These are phyloP conservation scores for Penicillium samsonianum DNA, from an alignment of 495 filamentous ascomycete species.

Conservation along the genomic window DNA sequence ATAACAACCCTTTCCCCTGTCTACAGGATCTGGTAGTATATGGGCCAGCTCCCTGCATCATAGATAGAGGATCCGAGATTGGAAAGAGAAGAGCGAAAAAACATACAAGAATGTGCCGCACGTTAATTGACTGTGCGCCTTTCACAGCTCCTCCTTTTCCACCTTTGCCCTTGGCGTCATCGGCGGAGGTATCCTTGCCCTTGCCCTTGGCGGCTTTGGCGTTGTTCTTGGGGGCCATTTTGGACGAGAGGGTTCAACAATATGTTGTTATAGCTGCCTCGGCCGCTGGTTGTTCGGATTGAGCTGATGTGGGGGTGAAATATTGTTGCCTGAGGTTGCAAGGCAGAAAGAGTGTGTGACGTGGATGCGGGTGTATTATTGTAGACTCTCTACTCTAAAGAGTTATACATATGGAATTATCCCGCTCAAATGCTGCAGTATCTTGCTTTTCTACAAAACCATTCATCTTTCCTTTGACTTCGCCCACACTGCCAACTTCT, in stretches of 20 bases:
- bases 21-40: not conserved
- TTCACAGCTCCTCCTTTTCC: slow-evolving; percentile 57
- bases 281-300: slow-evolving; percentile 4
- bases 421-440: not conserved
- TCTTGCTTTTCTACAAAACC: not conserved
- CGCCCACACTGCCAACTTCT: not conserved
- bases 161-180: slow-evolving; percentile 42
- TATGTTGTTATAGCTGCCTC: slow-evolving; percentile 1
- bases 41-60: not conserved
- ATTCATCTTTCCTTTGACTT: not conserved
- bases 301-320: slow-evolving; percentile 7
- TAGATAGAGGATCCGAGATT: not conserved
- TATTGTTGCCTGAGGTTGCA: slow-evolving; percentile 10
- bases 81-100: slow-evolving; percentile 2
- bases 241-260: slow-evolving; percentile 1
- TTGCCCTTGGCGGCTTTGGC: slow-evolving; percentile 45
- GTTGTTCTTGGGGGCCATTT: slow-evolving; percentile 60
- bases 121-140: slow-evolving; percentile 77
- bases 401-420: not conserved
- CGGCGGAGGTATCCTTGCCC: slow-evolving; percentile 50
- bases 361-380: slow-evolving; percentile 1
- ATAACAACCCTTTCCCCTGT: not conserved
- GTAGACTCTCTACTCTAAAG: not conserved
- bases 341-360: slow-evolving; percentile 12
- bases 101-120: slow-evolving; percentile 82